A percentile compares a stretch with the other conserved stretches of the same genome.
Conservation (phyloP, 2,329 filamentous ascomycete genomes). For the Colletotrichum tanaceti region DNA sequence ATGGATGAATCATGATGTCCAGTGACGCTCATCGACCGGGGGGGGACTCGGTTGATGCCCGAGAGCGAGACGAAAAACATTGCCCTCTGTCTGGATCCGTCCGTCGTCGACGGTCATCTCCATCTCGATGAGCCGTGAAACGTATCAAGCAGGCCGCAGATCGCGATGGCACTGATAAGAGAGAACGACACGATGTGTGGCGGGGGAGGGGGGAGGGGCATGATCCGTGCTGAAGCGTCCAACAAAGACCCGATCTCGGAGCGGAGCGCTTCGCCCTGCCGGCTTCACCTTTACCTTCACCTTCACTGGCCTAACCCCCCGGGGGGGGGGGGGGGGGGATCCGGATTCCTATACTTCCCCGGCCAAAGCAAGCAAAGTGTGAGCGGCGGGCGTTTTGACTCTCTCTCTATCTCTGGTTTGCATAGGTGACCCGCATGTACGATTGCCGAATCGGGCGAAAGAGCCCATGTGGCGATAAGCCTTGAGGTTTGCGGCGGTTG, state of each 20-base stretch:
- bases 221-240: not conserved
- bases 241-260: conserved; percentile 11
- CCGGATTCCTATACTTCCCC: too few species aligned
- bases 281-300: too few species aligned
- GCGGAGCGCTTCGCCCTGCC: not conserved
- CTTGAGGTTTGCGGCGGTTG: not conserved
- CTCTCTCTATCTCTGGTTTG: conserved; percentile 21
- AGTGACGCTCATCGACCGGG: not conserved
- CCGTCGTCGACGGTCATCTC: conserved; percentile 11
- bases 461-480: conserved; percentile 24
- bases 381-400: too few species aligned
- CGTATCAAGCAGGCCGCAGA: not conserved
- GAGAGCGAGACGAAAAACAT: not conserved
- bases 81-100: not conserved
- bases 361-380: not conserved
- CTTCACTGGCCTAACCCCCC: conserved; percentile 10
- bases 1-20: conserved; percentile 4
- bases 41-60: conserved; percentile 3
- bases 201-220: too few species aligned
- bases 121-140: not conserved
- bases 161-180: conserved; percentile 11
- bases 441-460: too few species aligned
- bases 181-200: not conserved
- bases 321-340: too few species aligned
- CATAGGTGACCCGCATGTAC: too few species aligned